phyloP scores from a whole-genome alignment of 2,329 filamentous ascomycete genomes.

The Aquanectria penicillioides region DNA sequence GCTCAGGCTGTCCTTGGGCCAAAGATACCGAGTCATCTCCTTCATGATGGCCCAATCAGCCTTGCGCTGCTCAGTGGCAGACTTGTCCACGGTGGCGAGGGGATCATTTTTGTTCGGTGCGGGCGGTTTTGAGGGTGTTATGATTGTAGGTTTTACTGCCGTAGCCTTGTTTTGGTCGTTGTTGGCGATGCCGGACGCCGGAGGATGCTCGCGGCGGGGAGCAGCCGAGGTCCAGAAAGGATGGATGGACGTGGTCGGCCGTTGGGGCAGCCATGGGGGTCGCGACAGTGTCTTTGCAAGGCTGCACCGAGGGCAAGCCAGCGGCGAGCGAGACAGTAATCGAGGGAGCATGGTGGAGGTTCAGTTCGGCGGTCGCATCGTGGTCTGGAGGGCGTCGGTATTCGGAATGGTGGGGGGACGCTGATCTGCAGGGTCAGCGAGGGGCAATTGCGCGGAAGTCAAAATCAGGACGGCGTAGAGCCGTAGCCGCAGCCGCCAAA shows the following conservation, averaged over 20 bases:
- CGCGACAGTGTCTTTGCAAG: conserved; percentile 38
- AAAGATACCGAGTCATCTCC: conserved; percentile 95
- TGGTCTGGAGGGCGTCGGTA: too few species aligned
- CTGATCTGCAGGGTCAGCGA: conserved; percentile 10
- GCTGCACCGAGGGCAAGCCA: conserved; percentile 46
- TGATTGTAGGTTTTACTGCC: conserved; percentile 31
- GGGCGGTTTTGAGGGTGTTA: conserved; percentile 32
- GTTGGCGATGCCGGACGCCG: conserved; percentile 25
- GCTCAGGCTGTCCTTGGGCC: conserved; percentile 81
- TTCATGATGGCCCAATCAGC: conserved; percentile 99
- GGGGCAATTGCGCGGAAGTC: conserved; percentile 8
- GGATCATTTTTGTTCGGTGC: conserved; percentile 42
- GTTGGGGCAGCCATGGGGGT: conserved; percentile 43
- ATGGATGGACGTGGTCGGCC: conserved; percentile 37
- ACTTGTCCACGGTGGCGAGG: conserved; percentile 52
- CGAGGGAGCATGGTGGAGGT: conserved; percentile 49
- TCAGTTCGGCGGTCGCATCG: conserved; percentile 41
- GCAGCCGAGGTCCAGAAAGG: conserved; percentile 47
- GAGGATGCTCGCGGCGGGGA: conserved; percentile 41
- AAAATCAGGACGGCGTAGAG: conserved; percentile 28
- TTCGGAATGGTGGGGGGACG: conserved; percentile 38
- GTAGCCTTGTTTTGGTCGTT: conserved; percentile 32
- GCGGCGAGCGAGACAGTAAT: conserved; percentile 46
- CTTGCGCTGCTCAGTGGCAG: conserved; percentile 88
- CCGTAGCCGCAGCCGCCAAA: conserved; percentile 30